Percentiles rank a stretch among this genome's conserved stretches.
Evolutionary conservation across 495 filamentous ascomycete genomes (phyloP).

Genomic region (Lepidopterella palustris): DNA sequence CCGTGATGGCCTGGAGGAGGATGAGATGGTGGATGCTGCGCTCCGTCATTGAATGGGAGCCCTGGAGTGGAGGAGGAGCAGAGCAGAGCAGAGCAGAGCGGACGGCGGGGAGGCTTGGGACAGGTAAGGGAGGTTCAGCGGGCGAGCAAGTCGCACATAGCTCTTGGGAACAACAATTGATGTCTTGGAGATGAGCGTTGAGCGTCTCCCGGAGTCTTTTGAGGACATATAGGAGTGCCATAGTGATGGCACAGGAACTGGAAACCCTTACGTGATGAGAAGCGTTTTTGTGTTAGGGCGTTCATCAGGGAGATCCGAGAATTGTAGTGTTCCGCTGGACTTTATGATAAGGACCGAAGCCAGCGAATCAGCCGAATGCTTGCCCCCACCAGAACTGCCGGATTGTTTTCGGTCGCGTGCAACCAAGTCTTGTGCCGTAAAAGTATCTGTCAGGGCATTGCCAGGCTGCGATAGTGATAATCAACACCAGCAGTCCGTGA

Average conservation of each 20-base stretch:
- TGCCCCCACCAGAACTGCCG: neutral
- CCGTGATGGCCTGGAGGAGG: conserved; percentile 29
- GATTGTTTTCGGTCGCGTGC: neutral
- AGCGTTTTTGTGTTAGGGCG: neutral
- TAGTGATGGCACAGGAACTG: conserved; percentile 18
- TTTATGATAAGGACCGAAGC: neutral
- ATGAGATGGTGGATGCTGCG: conserved; percentile 30
- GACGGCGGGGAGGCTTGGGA: neutral
- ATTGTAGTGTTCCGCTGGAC: neutral
- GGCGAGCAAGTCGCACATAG: conserved; percentile 9
- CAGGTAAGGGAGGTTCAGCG: conserved; percentile 5
- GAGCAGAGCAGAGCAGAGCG: neutral
- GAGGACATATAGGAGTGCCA: conserved; percentile 15
- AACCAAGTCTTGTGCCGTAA: neutral
- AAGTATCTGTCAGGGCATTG: conserved; percentile 6
- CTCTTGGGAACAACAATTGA: neutral
- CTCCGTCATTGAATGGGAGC: conserved; percentile 29
- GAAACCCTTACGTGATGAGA: conserved; percentile 20
- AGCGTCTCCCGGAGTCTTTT: conserved; percentile 17
- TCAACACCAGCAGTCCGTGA: no score
- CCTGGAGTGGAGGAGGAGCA: neutral
- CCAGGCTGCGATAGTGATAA: neutral
- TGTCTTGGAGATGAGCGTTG: neutral
- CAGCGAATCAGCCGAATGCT: neutral
- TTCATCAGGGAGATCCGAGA: neutral